These are phyloP conservation scores for Penicillium antarcticum DNA, from an alignment of 495 filamentous ascomycete genomes.

Conservation along the genomic window DNA sequence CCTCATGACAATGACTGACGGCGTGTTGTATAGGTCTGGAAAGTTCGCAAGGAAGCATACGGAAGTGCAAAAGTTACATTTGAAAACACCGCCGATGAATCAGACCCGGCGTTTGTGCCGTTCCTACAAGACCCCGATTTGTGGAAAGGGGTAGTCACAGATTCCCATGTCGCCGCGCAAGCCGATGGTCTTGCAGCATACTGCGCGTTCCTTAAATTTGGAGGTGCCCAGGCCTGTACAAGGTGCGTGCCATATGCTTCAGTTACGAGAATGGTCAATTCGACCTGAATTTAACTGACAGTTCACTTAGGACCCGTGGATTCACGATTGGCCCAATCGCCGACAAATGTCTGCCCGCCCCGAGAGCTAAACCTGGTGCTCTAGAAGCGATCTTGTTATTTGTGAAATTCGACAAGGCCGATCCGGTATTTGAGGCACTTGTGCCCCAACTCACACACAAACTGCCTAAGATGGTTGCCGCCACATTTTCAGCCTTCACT, in stretches of 20 bases:
- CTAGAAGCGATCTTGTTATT: constrained; percentile 85
- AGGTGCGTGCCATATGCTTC: constrained; percentile 45
- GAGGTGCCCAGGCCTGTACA: constrained; percentile 72
- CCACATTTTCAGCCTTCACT: constrained; percentile 73
- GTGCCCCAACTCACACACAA: constrained; percentile 85
- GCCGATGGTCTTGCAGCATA: constrained; percentile 85
- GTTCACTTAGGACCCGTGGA: constrained; percentile 60
- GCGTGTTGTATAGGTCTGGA: constrained; percentile 68
- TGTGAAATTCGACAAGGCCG: constrained; percentile 84
- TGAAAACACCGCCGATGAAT: constrained; percentile 80
- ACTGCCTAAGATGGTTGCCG: constrained; percentile 90
- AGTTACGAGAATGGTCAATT: background rate
- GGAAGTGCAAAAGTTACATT: constrained; percentile 89
- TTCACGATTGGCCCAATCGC: constrained; percentile 72
- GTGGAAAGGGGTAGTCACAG: constrained; percentile 89
- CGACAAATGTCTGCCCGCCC: constrained; percentile 88
- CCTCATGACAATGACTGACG: constrained; percentile 18
- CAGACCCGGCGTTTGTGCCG: constrained; percentile 77
- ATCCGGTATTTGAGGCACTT: constrained; percentile 85
- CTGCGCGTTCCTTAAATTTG: constrained; percentile 87
- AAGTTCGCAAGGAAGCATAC: constrained; percentile 93
- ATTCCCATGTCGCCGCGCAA: constrained; percentile 97
- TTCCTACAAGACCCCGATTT: constrained; percentile 81
- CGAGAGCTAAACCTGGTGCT: constrained; percentile 81
- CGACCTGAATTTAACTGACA: constrained; percentile 6